These are phyloP conservation scores for Bipolaris oryzae DNA, from an alignment of 2,329 filamentous ascomycete species.

Conservation along the genomic window DNA sequence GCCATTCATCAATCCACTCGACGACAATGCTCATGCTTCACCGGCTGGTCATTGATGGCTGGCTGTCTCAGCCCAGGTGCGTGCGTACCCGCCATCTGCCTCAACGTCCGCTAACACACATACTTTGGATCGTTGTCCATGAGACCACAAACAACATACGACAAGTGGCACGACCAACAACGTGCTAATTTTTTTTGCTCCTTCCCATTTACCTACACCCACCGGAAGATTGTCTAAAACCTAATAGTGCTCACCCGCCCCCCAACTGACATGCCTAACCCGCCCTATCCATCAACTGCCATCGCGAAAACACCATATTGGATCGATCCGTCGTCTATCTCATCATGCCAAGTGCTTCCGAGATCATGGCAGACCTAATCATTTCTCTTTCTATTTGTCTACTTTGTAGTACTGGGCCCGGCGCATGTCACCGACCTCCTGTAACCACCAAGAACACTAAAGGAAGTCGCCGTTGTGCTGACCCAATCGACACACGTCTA, in stretches of 20 bases:
- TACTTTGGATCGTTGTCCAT: background rate
- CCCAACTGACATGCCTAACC: background rate
- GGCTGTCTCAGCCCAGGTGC: slow-evolving; percentile 8
- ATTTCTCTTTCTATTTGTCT: too few relatives aligned
- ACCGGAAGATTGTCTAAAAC: slow-evolving; percentile 6
- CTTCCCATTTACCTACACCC: background rate
- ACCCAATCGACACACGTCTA: background rate
- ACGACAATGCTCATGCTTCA: slow-evolving; percentile 13
- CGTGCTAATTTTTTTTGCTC: background rate
- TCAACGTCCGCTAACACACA: slow-evolving; percentile 1
- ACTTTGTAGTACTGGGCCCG: too few relatives aligned
- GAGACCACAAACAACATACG: slow-evolving; percentile 10
- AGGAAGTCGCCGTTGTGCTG: background rate
- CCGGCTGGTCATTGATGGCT: slow-evolving; percentile 1
- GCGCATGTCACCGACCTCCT: too few relatives aligned
- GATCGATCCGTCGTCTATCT: too few relatives aligned
- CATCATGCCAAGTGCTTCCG: too few relatives aligned
- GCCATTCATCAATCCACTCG: background rate
- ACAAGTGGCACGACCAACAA: slow-evolving; percentile 10
- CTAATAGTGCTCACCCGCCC: background rate
- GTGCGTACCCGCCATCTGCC: slow-evolving; percentile 14
- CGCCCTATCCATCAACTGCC: too few relatives aligned
- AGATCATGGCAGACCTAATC: too few relatives aligned
- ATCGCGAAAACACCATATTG: too few relatives aligned
- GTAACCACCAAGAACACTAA: background rate